Evolutionary conservation across 352 stramenopile genomes (phyloP), one percentile per base, ranked within the genome.

Genomic region (Plasmopara halstedii): DNA sequence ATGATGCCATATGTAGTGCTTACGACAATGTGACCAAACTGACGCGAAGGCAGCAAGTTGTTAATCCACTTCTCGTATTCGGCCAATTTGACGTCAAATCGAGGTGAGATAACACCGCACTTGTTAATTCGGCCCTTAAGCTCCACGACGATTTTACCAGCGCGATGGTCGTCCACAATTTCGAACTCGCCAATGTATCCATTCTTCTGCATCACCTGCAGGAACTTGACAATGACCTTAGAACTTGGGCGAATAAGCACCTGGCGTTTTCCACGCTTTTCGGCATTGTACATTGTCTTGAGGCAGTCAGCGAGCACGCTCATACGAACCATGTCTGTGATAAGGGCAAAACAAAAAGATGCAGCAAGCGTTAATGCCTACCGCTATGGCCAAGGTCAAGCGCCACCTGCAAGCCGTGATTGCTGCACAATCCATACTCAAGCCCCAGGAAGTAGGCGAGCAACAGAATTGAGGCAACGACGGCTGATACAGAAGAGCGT

Each of bases 161-260:
- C 83, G 60, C 97, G 88, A 87, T 99, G 97, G 82, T 99, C 97
- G 74, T 99, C 97, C 43, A 99, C 76, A 67, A 99, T 98, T 83
- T 99, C 96, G 70, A 99, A 99, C 78, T 99, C 97, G 51, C 96
- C 96, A 77, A 99, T 99, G 94, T 99, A 99, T 66, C 96, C 93
- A 78, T 99, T 96, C 81, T 98, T 97, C 88, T 99, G 96, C 97
- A 99, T 99, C 42, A 95, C 88, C 81, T 98, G 94, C 64, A 99
- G 88, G 78, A 99, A 99, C 88, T 99, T 99, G 74, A 99, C 85
- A 62, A 99, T 97, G 44, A 99, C 97, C 93, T 99, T 99, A 50
- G 94, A 99, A 56, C 85, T 98, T 56, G 96, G 97, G 49, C 96
- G 91, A 72, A 99, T 96, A 17, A 99, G 75, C 38, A 99, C 97